Evolutionary conservation across 1,284 basidiomycete species (phyloP).

Genomic region (Austroboletus novae-zelandiae): DNA sequence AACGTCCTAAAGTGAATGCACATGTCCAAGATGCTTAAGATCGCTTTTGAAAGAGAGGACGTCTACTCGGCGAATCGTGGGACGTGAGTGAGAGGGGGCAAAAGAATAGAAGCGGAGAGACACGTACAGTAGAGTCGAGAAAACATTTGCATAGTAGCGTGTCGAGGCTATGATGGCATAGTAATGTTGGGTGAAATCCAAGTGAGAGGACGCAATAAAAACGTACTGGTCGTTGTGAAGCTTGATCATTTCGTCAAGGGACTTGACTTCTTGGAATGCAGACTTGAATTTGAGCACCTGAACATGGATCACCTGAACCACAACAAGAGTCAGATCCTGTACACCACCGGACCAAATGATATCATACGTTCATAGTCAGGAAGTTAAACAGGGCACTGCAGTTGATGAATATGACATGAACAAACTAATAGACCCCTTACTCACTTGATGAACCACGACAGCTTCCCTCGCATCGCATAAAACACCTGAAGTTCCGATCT

Average conservation of each 20-base stretch:
- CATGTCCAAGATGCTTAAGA: constrained; percentile 73
- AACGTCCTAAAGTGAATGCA: constrained; percentile 63
- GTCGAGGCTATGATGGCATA: constrained; percentile 46
- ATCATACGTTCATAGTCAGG: constrained; percentile 66
- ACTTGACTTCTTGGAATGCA: constrained; percentile 51
- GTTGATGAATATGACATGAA: constrained; percentile 9
- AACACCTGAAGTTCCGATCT: constrained; percentile 58
- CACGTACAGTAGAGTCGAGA: constrained; percentile 59
- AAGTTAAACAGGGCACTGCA: constrained; percentile 70
- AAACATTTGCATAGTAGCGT: constrained; percentile 65
- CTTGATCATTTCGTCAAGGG: constrained; percentile 74
- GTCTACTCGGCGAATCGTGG: constrained; percentile 40
- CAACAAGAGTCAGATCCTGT: neutral
- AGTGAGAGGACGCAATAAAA: neutral
- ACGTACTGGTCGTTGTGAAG: constrained; percentile 74
- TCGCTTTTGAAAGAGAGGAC: constrained; percentile 57
- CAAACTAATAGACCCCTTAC: constrained; percentile 27
- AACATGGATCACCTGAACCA: constrained; percentile 62
- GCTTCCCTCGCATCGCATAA: constrained; percentile 68
- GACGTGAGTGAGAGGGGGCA: neutral
- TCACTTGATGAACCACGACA: constrained; percentile 84
- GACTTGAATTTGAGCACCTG: constrained; percentile 59
- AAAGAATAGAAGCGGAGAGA: neutral
- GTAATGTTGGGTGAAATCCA: neutral
- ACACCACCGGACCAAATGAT: neutral